phyloP scores from a whole-genome alignment of 345 rosid species.

The Pelargonium nanum region DNA sequence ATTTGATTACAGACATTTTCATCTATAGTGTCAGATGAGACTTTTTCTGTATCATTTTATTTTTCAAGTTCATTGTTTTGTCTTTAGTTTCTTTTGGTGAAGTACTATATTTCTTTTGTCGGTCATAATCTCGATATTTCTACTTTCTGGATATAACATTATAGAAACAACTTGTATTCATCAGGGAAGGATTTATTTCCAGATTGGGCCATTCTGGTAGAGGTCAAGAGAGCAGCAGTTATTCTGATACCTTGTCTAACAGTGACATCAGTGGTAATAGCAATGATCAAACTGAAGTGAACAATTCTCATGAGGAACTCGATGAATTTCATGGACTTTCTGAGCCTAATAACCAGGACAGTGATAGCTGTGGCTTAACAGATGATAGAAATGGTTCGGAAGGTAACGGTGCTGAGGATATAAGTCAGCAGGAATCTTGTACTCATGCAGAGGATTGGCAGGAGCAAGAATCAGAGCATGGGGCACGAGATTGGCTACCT shows the following conservation, averaged over 20 bases:
- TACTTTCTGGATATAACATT: neutral
- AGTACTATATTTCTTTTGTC: neutral
- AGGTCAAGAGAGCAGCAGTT: slow-evolving; percentile 43
- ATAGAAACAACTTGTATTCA: neutral
- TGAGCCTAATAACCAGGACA: slow-evolving; percentile 24
- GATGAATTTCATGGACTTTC: slow-evolving; percentile 26
- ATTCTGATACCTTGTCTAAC: slow-evolving; percentile 50
- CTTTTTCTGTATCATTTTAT: neutral
- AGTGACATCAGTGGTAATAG: slow-evolving; percentile 31
- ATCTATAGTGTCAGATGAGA: neutral
- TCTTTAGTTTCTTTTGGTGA: neutral
- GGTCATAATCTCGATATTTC: neutral
- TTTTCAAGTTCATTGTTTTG: neutral
- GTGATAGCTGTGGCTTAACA: slow-evolving; percentile 18
- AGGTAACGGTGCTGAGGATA: slow-evolving; percentile 19
- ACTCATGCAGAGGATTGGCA: slow-evolving; percentile 33
- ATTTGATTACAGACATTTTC: neutral
- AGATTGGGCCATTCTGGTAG: slow-evolving; percentile 51
- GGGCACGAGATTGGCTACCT: slow-evolving; percentile 24
- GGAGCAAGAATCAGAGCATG: slow-evolving; percentile 35
- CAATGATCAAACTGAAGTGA: slow-evolving; percentile 31
- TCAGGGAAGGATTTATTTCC: slow-evolving; percentile 72
- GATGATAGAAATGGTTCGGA: slow-evolving; percentile 29
- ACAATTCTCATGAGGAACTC: slow-evolving; percentile 20
- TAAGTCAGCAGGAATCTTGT: slow-evolving; percentile 29